Conservation (phyloP, 768 basidiomycete species). For the Lepiota brunneoincarnata region DNA sequence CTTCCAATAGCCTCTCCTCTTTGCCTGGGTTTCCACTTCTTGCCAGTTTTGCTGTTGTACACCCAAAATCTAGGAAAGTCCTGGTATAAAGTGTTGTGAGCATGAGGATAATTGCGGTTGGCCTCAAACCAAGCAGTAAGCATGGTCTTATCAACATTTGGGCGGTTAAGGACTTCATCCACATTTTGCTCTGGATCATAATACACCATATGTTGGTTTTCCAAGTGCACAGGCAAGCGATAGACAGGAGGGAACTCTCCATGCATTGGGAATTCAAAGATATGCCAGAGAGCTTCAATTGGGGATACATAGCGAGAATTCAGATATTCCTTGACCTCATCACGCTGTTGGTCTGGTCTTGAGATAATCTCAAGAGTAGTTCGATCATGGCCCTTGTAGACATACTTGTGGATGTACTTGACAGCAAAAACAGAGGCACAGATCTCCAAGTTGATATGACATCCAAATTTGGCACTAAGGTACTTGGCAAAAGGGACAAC, state of each 20-base stretch:
- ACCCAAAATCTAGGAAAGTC: conserved; percentile 29
- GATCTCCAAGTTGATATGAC: conserved; percentile 52
- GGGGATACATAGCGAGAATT: conserved; percentile 39
- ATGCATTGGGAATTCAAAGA: no score
- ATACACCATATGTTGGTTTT: conserved; percentile 33
- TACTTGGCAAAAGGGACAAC: no score
- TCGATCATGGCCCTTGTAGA: conserved; percentile 46
- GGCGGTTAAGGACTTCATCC: conserved; percentile 18
- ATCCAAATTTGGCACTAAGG: conserved; percentile 32
- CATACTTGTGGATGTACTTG: conserved; percentile 49
- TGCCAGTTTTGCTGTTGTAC: conserved; percentile 8
- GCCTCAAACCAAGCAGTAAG: conserved; percentile 31
- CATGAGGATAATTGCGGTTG: conserved; percentile 20
- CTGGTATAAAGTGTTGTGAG: conserved; percentile 27
- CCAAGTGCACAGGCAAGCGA: conserved; percentile 41
- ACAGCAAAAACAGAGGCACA: conserved; percentile 31
- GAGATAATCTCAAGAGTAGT: conserved; percentile 30
- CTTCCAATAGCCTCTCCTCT: conserved; percentile 33
- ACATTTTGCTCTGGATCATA: conserved; percentile 29
- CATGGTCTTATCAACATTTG: conserved; percentile 14
- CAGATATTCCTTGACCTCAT: conserved; percentile 35
- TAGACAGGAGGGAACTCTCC: no score
- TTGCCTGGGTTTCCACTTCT: conserved; percentile 27
- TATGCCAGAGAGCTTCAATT: no score
- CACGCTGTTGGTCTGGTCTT: conserved; percentile 28